These are phyloP conservation scores for Durio zibethinus DNA, from an alignment of 345 rosid genomes.

Conservation along the genomic window DNA sequence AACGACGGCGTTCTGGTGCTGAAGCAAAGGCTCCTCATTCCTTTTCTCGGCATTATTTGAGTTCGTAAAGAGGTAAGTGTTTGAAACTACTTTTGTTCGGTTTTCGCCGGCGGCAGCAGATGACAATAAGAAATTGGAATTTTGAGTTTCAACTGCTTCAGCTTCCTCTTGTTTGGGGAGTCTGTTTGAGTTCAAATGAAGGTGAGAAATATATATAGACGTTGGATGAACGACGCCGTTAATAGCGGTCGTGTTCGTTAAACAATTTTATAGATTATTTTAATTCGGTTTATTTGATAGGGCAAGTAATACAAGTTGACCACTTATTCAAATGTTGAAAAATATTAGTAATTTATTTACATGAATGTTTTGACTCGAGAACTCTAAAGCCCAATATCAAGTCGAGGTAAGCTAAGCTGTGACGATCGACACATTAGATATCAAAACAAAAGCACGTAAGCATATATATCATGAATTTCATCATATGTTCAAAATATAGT, in stretches of 20 bases:
- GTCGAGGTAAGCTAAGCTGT: neutral
- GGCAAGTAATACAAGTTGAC: neutral
- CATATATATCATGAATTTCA: neutral
- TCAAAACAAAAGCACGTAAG: neutral
- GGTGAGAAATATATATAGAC: neutral
- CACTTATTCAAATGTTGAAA: neutral
- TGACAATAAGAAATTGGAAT: neutral
- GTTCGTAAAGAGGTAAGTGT: neutral
- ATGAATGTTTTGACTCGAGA: neutral
- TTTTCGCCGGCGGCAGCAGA: neutral
- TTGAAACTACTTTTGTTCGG: neutral
- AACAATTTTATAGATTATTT: neutral
- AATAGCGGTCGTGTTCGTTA: neutral
- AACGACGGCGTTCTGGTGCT: slow-evolving; percentile 21
- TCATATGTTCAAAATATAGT: neutral
- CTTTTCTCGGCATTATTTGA: slow-evolving; percentile 15
- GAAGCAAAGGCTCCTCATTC: slow-evolving; percentile 39
- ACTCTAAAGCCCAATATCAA: neutral
- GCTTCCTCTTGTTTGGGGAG: neutral
- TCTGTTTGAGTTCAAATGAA: neutral
- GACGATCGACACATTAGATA: neutral
- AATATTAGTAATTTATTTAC: neutral
- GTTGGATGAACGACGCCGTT: neutral
- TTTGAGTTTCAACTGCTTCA: neutral
- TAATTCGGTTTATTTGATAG: neutral